Conservation (phyloP, 306 rosid species). For the Vicia villosa region DNA sequence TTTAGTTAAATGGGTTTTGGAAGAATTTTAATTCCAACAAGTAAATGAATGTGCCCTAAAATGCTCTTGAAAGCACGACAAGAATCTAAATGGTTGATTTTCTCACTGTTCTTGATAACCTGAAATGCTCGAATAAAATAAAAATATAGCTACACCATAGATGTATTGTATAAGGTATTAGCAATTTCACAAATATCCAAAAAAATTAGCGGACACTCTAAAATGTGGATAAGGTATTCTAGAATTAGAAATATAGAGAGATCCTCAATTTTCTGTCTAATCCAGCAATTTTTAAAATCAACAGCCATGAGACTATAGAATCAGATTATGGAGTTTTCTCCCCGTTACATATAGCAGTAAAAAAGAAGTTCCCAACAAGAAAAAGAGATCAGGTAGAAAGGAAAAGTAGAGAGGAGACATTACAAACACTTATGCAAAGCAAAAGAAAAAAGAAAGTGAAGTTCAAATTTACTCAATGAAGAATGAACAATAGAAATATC, state of each 20-base stretch:
- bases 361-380: slow-evolving; percentile 12
- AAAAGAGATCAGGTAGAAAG: not conserved
- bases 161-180: not conserved
- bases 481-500: not conserved
- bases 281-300: slow-evolving; percentile 2
- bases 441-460: slow-evolving; percentile 17
- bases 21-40: not conserved
- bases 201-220: not conserved
- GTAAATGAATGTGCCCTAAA: not conserved
- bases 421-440: slow-evolving; percentile 14
- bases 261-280: not conserved
- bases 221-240: not conserved
- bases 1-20: not conserved
- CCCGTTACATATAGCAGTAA: slow-evolving; percentile 1
- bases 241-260: slow-evolving; percentile 4
- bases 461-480: slow-evolving; percentile 22
- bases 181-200: slow-evolving; percentile 10
- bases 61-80: slow-evolving; percentile 1
- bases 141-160: not conserved
- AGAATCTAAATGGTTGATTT: slow-evolving; percentile 6
- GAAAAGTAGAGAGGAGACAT: slow-evolving; percentile 6
- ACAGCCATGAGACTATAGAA: not conserved
- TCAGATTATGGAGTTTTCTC: slow-evolving; percentile 29
- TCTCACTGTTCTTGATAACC: slow-evolving; percentile 4
- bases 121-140: not conserved